Conservation (phyloP, 2,329 filamentous ascomycete genomes). For the Aspergillus calidoustus region DNA sequence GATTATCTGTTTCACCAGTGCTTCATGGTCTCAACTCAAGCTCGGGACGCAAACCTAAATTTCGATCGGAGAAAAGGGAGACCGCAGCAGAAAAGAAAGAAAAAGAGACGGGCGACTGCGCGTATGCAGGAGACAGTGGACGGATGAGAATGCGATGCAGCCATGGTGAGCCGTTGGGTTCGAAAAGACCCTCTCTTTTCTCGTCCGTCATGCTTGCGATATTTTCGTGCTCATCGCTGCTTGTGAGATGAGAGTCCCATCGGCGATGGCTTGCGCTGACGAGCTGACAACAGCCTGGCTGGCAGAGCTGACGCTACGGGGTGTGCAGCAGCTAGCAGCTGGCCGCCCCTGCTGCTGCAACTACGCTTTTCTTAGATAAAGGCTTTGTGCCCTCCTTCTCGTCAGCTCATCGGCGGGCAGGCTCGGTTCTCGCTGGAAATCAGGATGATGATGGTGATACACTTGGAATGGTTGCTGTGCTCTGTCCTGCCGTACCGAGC, state of each 20-base stretch:
- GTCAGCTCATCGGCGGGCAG: neutral
- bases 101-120: neutral
- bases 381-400: neutral
- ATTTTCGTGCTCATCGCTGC: neutral
- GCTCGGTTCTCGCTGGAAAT: slow-evolving; percentile 8
- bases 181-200: neutral
- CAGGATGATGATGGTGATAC: slow-evolving; percentile 14
- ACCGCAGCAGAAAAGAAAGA: slow-evolving; percentile 1
- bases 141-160: neutral
- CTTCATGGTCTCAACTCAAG: slow-evolving; percentile 22
- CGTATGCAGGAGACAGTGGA: slow-evolving; percentile 2
- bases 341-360: neutral
- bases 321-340: neutral
- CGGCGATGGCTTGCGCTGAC: neutral
- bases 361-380: neutral
- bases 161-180: neutral
- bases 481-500: slow-evolving; percentile 15
- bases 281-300: neutral
- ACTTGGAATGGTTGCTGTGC: slow-evolving; percentile 16
- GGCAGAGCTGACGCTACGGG: neutral
- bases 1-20: slow-evolving; percentile 29
- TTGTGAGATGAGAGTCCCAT: neutral
- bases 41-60: slow-evolving; percentile 20
- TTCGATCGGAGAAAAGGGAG: slow-evolving; percentile 1
- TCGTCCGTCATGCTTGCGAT: neutral